phyloP scores from a whole-genome alignment of 2,329 filamentous ascomycete species.

The Xylariomycetidae sp. region DNA sequence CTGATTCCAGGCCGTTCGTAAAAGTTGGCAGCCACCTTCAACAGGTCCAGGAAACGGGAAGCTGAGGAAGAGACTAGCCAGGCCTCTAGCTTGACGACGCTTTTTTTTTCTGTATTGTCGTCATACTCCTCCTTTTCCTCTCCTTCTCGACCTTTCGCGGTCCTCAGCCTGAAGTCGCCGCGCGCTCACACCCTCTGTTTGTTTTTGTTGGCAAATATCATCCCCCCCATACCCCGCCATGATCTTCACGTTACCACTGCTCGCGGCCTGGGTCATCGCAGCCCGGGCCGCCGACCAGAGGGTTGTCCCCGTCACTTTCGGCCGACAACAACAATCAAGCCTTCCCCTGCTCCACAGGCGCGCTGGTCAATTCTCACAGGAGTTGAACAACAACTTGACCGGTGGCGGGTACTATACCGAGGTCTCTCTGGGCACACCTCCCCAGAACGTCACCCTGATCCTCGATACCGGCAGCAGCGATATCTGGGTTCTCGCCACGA shows the following conservation, averaged over 20 bases:
- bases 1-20: too few relatives aligned
- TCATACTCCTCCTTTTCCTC: too few relatives aligned
- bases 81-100: too few relatives aligned
- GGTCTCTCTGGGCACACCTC: slow-evolving; percentile 55
- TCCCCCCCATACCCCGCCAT: too few relatives aligned
- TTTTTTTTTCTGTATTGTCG: too few relatives aligned
- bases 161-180: too few relatives aligned
- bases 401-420: slow-evolving; percentile 54
- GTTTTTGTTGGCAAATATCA: too few relatives aligned
- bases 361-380: slow-evolving; percentile 28
- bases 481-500: slow-evolving; percentile 48
- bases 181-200: too few relatives aligned
- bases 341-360: slow-evolving; percentile 14
- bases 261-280: slow-evolving; percentile 11
- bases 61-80: too few relatives aligned
- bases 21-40: too few relatives aligned
- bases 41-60: too few relatives aligned
- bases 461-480: slow-evolving; percentile 63
- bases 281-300: slow-evolving; percentile 14
- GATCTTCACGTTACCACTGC: slow-evolving; percentile 11
- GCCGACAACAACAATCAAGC: slow-evolving; percentile 9
- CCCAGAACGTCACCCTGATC: slow-evolving; percentile 48
- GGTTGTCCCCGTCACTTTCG: slow-evolving; percentile 22
- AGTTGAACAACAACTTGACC: slow-evolving; percentile 48
- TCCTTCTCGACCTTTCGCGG: too few relatives aligned